Conservation (phyloP, 1,139 yeast genomes). For the Hemisphaericaspora xylanilytica region DNA sequence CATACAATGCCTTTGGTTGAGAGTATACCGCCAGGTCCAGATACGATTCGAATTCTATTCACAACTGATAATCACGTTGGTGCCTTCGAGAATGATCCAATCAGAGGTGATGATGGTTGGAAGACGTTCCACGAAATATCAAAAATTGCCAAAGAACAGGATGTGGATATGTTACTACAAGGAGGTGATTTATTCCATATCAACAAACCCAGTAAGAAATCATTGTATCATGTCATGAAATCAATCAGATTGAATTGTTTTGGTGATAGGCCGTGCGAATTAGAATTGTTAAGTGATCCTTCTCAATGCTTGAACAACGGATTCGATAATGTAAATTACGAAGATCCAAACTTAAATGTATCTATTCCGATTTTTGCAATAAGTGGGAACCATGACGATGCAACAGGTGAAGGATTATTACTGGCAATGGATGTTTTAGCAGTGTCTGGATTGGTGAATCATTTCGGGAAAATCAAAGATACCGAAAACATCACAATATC, state of each 20-base stretch:
- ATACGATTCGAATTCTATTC: constrained; percentile 72
- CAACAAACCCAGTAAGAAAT: constrained; percentile 84
- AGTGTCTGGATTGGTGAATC: constrained; percentile 80
- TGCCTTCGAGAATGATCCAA: constrained; percentile 82
- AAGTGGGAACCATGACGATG: constrained; percentile 96
- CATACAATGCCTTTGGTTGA: constrained; percentile 38
- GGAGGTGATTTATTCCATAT: constrained; percentile 92
- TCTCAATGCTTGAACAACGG: constrained; percentile 55
- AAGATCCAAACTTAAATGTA: constrained; percentile 85
- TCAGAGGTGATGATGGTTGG: constrained; percentile 90
- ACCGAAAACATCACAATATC: constrained; percentile 70
- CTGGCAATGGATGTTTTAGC: constrained; percentile 85
- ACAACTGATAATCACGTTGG: constrained; percentile 99
- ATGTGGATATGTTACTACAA: constrained; percentile 88
- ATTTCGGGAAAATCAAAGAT: constrained; percentile 81
- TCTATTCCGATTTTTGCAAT: constrained; percentile 93
- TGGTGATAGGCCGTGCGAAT: constrained; percentile 86
- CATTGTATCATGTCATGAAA: constrained; percentile 80
- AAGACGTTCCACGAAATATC: constrained; percentile 82
- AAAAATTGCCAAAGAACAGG: constrained; percentile 63
- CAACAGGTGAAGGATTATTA: constrained; percentile 84
- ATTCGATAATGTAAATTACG: constrained; percentile 74
- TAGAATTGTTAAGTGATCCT: constrained; percentile 83
- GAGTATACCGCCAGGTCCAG: constrained; percentile 42
- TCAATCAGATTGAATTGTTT: constrained; percentile 70